phyloP scores from a whole-genome alignment of 2,329 filamentous ascomycete species.

The Dactylellina leptospora region DNA sequence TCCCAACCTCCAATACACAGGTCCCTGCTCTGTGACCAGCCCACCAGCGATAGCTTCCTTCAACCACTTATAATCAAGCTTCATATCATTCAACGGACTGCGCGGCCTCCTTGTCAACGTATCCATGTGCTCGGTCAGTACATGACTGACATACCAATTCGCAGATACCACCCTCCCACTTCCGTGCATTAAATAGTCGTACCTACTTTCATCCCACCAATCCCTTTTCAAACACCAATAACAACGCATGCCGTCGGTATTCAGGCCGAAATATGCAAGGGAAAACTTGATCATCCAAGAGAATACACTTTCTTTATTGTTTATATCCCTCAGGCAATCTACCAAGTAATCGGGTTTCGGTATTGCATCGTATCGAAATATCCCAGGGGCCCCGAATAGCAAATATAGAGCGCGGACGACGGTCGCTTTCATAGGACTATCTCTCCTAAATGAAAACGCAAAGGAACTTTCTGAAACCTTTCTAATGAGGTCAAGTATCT shows the following conservation, averaged over 20 bases:
- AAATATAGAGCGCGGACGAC: neutral
- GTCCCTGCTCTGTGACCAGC: neutral
- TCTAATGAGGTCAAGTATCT: too few relatives aligned
- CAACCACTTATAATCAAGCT: neutral
- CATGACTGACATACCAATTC: neutral
- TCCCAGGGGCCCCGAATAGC: neutral
- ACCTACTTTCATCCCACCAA: neutral
- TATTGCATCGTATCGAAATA: neutral
- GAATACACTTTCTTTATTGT: too few relatives aligned
- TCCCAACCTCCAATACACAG: neutral
- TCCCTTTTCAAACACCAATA: slow-evolving; percentile 1
- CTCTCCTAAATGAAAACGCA: too few relatives aligned
- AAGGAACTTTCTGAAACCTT: too few relatives aligned
- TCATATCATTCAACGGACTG: neutral
- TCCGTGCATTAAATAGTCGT: neutral
- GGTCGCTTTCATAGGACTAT: neutral
- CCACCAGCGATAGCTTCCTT: neutral
- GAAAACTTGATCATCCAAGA: slow-evolving; percentile 1
- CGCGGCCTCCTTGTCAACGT: neutral
- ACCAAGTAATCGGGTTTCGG: neutral
- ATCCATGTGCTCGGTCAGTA: neutral
- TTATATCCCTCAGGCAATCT: neutral
- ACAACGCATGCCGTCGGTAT: neutral
- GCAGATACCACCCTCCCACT: neutral
- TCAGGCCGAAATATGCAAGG: neutral